phyloP scores from a whole-genome alignment of 352 stramenopile genomes.

The Phytophthora aleatoria region DNA sequence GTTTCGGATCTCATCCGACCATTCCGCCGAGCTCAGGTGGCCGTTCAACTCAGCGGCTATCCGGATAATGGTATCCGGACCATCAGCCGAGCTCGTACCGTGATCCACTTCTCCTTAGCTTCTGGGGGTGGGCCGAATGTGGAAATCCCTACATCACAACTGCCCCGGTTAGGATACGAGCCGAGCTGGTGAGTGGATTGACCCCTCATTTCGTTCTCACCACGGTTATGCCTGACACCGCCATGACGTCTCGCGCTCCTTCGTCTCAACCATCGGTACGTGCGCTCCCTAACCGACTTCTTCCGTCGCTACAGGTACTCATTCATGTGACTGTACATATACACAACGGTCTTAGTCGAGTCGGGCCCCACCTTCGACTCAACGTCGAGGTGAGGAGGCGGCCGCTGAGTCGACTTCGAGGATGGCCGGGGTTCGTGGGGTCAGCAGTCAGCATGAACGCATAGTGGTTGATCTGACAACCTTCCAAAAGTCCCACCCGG shows the following conservation, averaged over 20 bases:
- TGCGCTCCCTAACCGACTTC: not conserved
- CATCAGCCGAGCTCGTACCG: not conserved
- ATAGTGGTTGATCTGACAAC: not conserved
- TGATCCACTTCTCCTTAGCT: not conserved
- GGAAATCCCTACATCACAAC: not conserved
- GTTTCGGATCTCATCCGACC: not conserved
- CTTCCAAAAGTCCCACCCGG: not conserved
- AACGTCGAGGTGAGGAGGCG: not conserved
- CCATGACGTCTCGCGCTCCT: not conserved
- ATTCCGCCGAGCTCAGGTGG: not conserved
- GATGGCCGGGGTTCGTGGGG: not conserved
- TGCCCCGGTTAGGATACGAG: constrained; percentile 6
- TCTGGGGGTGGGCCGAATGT: not conserved
- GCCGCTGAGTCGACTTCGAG: not conserved
- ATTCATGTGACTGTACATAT: too few species aligned
- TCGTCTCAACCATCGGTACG: not conserved
- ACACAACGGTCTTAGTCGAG: not conserved
- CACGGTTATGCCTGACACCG: not conserved
- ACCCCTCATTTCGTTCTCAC: not conserved
- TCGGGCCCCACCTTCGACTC: not conserved
- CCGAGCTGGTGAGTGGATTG: constrained; percentile 1
- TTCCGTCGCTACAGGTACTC: not conserved
- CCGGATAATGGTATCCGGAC: not conserved
- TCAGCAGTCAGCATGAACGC: not conserved
- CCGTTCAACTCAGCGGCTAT: not conserved